These are phyloP conservation scores for Pseudogymnoascus sp. DNA, from an alignment of 2,329 filamentous ascomycete species.

Conservation along the genomic window DNA sequence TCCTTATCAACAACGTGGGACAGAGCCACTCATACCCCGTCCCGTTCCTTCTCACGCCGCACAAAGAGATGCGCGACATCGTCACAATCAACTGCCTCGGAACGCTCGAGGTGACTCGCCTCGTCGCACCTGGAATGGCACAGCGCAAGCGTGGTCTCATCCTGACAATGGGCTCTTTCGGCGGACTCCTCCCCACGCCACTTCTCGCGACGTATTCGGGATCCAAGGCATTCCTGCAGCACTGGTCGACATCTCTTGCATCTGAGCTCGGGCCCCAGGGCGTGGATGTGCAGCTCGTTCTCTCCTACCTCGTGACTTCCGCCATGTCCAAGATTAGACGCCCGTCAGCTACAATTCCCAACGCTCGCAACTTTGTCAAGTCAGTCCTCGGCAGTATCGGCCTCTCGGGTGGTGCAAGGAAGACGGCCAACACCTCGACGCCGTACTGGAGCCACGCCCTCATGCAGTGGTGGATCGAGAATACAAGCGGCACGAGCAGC, in stretches of 20 bases:
- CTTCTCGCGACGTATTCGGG: slow-evolving; percentile 93
- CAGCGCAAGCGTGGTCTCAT: slow-evolving; percentile 80
- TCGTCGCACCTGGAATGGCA: slow-evolving; percentile 77
- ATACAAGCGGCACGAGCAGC: slow-evolving; percentile 51
- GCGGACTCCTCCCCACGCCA: slow-evolving; percentile 83
- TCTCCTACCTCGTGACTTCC: slow-evolving; percentile 88
- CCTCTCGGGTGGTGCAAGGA: slow-evolving; percentile 65
- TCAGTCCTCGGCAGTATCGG: slow-evolving; percentile 75
- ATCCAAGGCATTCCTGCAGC: slow-evolving; percentile 95
- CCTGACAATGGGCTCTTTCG: slow-evolving; percentile 95
- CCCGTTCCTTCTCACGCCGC: slow-evolving; percentile 71
- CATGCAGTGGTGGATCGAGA: slow-evolving; percentile 73
- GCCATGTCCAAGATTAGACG: slow-evolving; percentile 95
- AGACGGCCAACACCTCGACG: slow-evolving; percentile 74
- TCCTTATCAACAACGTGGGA: slow-evolving; percentile 95
- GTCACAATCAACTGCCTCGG: slow-evolving; percentile 92
- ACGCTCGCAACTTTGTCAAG: slow-evolving; percentile 72
- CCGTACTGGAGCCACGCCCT: slow-evolving; percentile 89
- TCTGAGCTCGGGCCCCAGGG: slow-evolving; percentile 73
- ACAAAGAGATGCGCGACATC: slow-evolving; percentile 78
- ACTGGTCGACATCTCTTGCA: slow-evolving; percentile 84
- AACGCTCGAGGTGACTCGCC: slow-evolving; percentile 79
- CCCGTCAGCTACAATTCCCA: slow-evolving; percentile 69
- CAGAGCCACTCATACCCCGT: slow-evolving; percentile 90
- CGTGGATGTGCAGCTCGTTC: slow-evolving; percentile 82